phyloP scores from a whole-genome alignment of 177 flowering plant species.

The Vitis hybrid region DNA sequence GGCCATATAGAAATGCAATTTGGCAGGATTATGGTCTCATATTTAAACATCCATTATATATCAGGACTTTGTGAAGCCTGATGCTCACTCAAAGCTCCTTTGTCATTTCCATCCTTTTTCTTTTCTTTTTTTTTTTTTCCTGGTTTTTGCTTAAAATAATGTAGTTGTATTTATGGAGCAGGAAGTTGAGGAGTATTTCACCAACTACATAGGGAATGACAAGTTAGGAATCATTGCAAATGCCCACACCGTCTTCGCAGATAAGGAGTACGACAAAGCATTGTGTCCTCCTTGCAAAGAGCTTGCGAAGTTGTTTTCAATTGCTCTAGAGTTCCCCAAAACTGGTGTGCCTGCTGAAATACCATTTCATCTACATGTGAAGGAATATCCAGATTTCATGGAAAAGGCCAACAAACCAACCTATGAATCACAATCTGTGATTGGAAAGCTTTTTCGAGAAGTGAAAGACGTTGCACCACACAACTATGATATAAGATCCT shows the following conservation, averaged over 20 bases:
- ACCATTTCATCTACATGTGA: slow-evolving; percentile 41
- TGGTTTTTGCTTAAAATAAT: too few relatives aligned
- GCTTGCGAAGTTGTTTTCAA: slow-evolving; percentile 57
- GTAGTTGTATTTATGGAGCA: slow-evolving; percentile 15
- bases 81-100: too few relatives aligned
- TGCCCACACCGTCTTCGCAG: slow-evolving; percentile 70
- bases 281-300: slow-evolving; percentile 43
- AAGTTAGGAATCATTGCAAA: slow-evolving; percentile 71
- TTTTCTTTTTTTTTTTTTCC: too few relatives aligned
- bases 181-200: slow-evolving; percentile 65
- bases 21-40: too few relatives aligned
- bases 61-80: too few relatives aligned
- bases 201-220: slow-evolving; percentile 67
- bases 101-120: too few relatives aligned
- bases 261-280: slow-evolving; percentile 43
- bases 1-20: too few relatives aligned
- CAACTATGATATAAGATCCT: slow-evolving; percentile 16
- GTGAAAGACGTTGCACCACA: slow-evolving; percentile 43
- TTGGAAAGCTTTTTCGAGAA: slow-evolving; percentile 64
- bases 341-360: slow-evolving; percentile 72
- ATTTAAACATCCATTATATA: too few relatives aligned
- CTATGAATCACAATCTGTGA: slow-evolving; percentile 46
- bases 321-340: slow-evolving; percentile 79
- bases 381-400: slow-evolving; percentile 75
- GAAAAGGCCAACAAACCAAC: slow-evolving; percentile 60